A percentile compares a stretch with the other conserved stretches of the same genome.
phyloP scores from a whole-genome alignment of 768 basidiomycete species.

The Dendrothele bispora region DNA sequence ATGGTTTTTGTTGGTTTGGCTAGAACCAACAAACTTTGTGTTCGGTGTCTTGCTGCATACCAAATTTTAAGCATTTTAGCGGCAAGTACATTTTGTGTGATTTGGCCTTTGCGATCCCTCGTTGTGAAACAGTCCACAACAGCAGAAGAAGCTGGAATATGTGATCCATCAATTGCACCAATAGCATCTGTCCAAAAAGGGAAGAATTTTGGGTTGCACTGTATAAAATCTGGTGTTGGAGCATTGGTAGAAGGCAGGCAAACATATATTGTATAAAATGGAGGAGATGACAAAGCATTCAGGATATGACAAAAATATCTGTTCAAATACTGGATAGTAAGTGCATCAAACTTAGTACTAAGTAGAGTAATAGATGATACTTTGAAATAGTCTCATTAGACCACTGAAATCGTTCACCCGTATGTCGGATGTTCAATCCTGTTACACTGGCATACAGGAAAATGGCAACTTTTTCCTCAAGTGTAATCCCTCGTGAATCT shows the following conservation, averaged over 20 bases:
- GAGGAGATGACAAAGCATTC: background rate
- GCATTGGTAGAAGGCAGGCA: conserved; percentile 6
- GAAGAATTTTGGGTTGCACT: conserved; percentile 25
- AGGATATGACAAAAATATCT: conserved; percentile 7
- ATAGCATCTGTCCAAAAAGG: conserved; percentile 25
- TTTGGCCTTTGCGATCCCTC: conserved; percentile 23
- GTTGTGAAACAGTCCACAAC: conserved; percentile 1
- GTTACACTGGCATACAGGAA: conserved; percentile 27
- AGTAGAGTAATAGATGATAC: too few species aligned
- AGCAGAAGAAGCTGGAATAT: conserved; percentile 16
- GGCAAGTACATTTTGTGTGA: conserved; percentile 29
- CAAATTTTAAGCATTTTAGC: too few species aligned
- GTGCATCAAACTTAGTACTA: too few species aligned
- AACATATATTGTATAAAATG: conserved; percentile 13
- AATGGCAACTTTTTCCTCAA: conserved; percentile 27
- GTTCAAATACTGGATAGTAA: conserved; percentile 7
- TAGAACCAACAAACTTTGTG: too few species aligned
- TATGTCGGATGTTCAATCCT: conserved; percentile 21
- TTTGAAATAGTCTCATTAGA: conserved; percentile 22
- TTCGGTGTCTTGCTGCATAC: too few species aligned
- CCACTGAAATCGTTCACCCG: conserved; percentile 29
- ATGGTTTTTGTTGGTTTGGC: too few species aligned
- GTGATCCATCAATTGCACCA: conserved; percentile 29
- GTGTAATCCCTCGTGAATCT: conserved; percentile 8
- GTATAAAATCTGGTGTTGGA: conserved; percentile 14